A percentile compares a stretch with the other conserved stretches of the same genome.
Conservation (phyloP, 2,329 filamentous ascomycete genomes). For the Sarocladium brachiariae region DNA sequence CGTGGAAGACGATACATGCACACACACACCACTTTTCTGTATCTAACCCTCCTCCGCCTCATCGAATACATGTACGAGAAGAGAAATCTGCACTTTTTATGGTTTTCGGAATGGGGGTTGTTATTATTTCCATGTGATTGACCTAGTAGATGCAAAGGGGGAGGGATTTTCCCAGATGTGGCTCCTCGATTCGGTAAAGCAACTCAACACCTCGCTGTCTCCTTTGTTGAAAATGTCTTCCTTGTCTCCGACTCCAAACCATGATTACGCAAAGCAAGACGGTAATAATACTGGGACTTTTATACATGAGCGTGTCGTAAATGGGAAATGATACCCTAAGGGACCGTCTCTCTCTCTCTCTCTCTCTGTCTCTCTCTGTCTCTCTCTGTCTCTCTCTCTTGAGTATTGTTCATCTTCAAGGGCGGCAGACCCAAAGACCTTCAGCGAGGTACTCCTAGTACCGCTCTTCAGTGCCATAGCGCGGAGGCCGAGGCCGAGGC, state of each 20-base stretch:
- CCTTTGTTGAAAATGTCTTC: no score
- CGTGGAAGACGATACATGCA: neutral
- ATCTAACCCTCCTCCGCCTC: conserved; percentile 1
- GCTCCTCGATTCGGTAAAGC: no score
- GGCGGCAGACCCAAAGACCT: neutral
- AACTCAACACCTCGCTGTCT: neutral
- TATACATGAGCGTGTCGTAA: neutral
- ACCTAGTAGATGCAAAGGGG: no score
- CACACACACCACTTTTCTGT: conserved; percentile 6
- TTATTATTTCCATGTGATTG: no score
- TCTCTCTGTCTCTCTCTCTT: no score
- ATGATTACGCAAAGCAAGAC: neutral
- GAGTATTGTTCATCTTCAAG: no score
- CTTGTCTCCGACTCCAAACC: neutral
- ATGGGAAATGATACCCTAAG: no score
- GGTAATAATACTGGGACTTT: no score
- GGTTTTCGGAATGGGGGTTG: no score
- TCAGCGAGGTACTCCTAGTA: neutral
- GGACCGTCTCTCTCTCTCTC: no score
- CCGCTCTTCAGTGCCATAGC: neutral
- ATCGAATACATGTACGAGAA: conserved; percentile 6
- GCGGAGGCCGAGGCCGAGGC: neutral
- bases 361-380: no score
- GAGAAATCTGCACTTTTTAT: conserved; percentile 1
- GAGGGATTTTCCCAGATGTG: no score